A percentile compares a stretch with the other conserved stretches of the same genome.
Conservation (phyloP, 2,329 filamentous ascomycete species). For the Ilyonectria mors-panacis region DNA sequence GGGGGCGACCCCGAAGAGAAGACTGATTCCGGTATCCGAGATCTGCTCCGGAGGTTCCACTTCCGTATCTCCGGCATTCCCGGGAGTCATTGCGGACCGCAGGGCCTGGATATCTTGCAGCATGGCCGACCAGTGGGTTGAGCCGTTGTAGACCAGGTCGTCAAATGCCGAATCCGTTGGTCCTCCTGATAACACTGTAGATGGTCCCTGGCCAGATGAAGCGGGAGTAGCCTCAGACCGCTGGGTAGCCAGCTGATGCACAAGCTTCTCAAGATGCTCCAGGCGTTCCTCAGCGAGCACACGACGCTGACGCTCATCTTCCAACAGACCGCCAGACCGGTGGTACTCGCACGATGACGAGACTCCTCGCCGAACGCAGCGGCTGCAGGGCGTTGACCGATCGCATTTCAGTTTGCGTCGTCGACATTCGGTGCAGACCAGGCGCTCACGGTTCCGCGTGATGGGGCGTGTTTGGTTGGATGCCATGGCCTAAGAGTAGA, state of each 20-base stretch:
- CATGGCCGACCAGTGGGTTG: conserved; percentile 19
- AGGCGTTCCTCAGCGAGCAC: conserved; percentile 2
- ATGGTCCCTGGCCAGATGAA: not conserved
- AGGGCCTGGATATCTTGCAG: conserved; percentile 15
- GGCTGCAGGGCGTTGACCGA: conserved; percentile 2
- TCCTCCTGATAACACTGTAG: not conserved
- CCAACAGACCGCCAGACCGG: not conserved
- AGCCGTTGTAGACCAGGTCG: conserved; percentile 1
- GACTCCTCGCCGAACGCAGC: conserved; percentile 12
- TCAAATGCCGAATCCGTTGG: not conserved
- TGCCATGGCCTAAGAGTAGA: not conserved
- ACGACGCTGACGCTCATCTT: conserved; percentile 6
- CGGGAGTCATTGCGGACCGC: not conserved
- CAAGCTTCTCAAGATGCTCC: conserved; percentile 15
- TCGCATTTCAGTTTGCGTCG: conserved; percentile 19
- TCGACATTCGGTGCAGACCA: conserved; percentile 13
- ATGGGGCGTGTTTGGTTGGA: conserved; percentile 6
- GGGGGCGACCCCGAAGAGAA: conserved; percentile 4
- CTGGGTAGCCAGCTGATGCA: conserved; percentile 2
- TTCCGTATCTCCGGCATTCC: not conserved
- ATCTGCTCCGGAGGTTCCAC: not conserved
- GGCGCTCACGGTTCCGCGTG: conserved; percentile 8
- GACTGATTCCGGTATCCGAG: not conserved
- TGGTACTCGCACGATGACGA: conserved; percentile 4
- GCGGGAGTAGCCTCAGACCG: not conserved